Evolutionary conservation across 129 eudicot genomes (phyloP), one percentile per base, ranked within the genome.

Genomic region (Calendula officinalis): DNA sequence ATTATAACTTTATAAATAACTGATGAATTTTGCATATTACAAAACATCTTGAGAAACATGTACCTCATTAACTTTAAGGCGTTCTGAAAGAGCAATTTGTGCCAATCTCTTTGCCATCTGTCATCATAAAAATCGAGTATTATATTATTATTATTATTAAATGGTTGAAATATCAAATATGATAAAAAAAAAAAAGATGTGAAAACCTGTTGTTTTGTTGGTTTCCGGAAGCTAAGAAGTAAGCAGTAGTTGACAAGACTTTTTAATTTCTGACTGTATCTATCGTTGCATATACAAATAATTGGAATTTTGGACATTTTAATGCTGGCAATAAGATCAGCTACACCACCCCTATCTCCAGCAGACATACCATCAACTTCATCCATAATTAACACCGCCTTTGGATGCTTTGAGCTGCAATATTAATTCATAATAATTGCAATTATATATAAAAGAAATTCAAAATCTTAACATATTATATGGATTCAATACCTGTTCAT

Each of bases 291-390:
- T 44, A 92, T 92, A 79, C 99, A 92, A 46, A 91, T 85, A 40
- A 92, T 88, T 17, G 96, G 98, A 49, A 85, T 77, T 86, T 92
- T 92, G 11, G 96, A 88, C 35, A 75, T 78, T 75, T 92, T 92
- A 80, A 88, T 88, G 80, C 95, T 88, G 62, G 95, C 75, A 75
- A 88, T 92, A 61, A 92, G 83, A 81, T 92, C 96, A 45, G 95
- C 95, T 13, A 92, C 96, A 56, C 98, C 96, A 54, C 98, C 98
- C 79, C 98, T 81, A 68, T 90, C 92, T 60, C 97, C 97, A 66
- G 90, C 95, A 73, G 97, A 89, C 97, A 89, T 89, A 10, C 97
- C 97, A 68, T 89, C 97, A 60, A 89, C 97, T 78, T 89, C 97
- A 68, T 89, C 95, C 97, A 89, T 89, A 55, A 90, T 90, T 65